These are phyloP conservation scores for Bipolaris oryzae DNA, from an alignment of 2,329 filamentous ascomycete species.

Conservation along the genomic window DNA sequence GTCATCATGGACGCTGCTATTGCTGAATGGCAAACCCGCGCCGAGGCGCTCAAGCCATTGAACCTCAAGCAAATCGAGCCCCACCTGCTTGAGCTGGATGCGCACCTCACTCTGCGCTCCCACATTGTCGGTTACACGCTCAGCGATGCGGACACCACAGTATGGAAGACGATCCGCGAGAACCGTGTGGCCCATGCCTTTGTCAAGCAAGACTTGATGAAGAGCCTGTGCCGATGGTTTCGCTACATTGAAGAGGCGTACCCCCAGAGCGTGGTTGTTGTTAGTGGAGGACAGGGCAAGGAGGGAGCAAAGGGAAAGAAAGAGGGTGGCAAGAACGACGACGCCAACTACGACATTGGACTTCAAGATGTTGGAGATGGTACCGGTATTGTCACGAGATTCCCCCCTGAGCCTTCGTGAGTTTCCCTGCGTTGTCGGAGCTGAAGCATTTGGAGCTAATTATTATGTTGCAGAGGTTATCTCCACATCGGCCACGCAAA, in stretches of 20 bases:
- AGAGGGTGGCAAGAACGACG: constrained; percentile 70
- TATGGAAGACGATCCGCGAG: constrained; percentile 81
- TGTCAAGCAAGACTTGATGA: constrained; percentile 76
- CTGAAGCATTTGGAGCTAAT: constrained; percentile 8
- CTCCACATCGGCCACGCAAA: constrained; percentile 97
- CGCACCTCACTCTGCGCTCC: constrained; percentile 83
- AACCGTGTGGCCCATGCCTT: constrained; percentile 85
- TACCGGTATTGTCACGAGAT: constrained; percentile 79
- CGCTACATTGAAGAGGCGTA: constrained; percentile 81
- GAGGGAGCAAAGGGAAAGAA: constrained; percentile 64
- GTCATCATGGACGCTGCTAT: constrained; percentile 47
- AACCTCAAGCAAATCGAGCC: constrained; percentile 86
- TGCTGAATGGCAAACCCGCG: constrained; percentile 63
- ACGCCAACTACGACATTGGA: constrained; percentile 87
- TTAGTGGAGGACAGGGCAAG: constrained; percentile 41
- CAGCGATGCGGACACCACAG: constrained; percentile 75
- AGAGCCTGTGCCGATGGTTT: constrained; percentile 86
- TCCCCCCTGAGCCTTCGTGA: constrained; percentile 90
- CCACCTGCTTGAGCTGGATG: constrained; percentile 77
- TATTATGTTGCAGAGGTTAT: constrained; percentile 63
- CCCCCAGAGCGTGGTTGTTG: constrained; percentile 76
- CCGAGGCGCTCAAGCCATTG: constrained; percentile 58
- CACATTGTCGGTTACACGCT: constrained; percentile 83
- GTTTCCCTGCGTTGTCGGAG: constrained; percentile 37
- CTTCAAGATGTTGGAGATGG: constrained; percentile 81